phyloP scores from a whole-genome alignment of 495 filamentous ascomycete genomes.

The Neurospora hispaniola region DNA sequence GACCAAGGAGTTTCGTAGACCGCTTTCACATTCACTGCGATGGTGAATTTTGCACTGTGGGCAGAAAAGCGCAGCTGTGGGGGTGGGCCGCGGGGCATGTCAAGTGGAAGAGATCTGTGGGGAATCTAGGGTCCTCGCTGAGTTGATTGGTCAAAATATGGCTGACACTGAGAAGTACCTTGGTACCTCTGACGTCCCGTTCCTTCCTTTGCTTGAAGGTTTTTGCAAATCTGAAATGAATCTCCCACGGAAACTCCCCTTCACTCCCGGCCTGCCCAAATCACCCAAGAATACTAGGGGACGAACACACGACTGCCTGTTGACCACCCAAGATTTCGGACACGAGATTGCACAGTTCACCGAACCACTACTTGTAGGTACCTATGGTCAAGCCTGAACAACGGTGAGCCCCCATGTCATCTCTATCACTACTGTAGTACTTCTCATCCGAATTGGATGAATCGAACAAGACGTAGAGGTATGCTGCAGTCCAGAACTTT shows the following conservation, averaged over 20 bases:
- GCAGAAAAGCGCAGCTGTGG: background rate
- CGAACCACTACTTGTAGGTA: background rate
- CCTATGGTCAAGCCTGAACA: background rate
- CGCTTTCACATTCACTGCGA: background rate
- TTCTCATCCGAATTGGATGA: background rate
- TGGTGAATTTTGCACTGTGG: background rate
- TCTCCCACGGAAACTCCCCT: background rate
- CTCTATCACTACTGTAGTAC: too few relatives aligned
- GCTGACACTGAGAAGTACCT: background rate
- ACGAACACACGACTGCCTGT: background rate
- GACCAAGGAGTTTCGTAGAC: background rate
- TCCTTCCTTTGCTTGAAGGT: background rate
- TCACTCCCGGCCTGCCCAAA: background rate
- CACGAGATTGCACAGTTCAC: background rate
- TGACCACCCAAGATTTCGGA: background rate
- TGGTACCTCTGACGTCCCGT: background rate
- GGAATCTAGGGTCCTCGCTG: background rate
- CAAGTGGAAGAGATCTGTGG: background rate
- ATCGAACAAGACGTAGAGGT: background rate
- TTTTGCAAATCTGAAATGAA: background rate
- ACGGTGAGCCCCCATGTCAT: background rate
- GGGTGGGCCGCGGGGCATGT: background rate
- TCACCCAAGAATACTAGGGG: background rate
- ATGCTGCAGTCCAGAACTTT: background rate
- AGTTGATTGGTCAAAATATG: background rate